Evolutionary conservation across 129 eudicot species (phyloP), one percentile per base, ranked within the genome.

Genomic region (Tanacetum coccineum): DNA sequence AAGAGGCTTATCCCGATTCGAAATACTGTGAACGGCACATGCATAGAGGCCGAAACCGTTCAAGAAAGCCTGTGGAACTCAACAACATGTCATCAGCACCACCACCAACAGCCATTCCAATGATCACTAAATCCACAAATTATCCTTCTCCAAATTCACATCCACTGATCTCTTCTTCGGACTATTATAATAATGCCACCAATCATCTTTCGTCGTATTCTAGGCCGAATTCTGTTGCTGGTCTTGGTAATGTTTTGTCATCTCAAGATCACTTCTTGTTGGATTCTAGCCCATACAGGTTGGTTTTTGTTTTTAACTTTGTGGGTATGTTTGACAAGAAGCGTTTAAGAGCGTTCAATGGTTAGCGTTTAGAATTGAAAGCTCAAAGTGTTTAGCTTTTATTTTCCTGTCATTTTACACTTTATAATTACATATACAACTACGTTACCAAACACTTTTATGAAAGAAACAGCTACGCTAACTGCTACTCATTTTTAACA

Each of bases 61-160:
- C 98, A 91, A 91, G 96, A 91, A 91, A 91, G 95, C 98, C 96
- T 87, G 96, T 91, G 96, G 97, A 91, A 91, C 70, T 78, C 55
- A 64, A 70, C 73, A 20, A 55, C 30, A 32, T 65, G 70, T 42
- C 75, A 49, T 46, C 83, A 63, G 13, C 84, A 66, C 17, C 70
- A 59, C n/a, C n/a, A n/a, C 42, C 82, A 54, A 28, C 78, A 49
- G 9, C 74, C 72, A 22, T 76, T 44, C 52, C 81, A 78, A 61
- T 57, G 76, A 69, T 70, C 84, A 32, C 80, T 59, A 89, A 70
- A 80, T 68, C 80, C 84, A 78, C 68, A 66, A 74, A 74, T 52
- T 76, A 66, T 65, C 73, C 75, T 74, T 66, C 85, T 76, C 79
- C 70, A 70, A 74, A 66, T 47, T 73, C 72, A 13, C 62, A 53